A percentile compares a stretch with the other conserved stretches of the same genome.
Evolutionary conservation across 1,139 yeast genomes (phyloP).

Genomic region (Geotrichum candidum): DNA sequence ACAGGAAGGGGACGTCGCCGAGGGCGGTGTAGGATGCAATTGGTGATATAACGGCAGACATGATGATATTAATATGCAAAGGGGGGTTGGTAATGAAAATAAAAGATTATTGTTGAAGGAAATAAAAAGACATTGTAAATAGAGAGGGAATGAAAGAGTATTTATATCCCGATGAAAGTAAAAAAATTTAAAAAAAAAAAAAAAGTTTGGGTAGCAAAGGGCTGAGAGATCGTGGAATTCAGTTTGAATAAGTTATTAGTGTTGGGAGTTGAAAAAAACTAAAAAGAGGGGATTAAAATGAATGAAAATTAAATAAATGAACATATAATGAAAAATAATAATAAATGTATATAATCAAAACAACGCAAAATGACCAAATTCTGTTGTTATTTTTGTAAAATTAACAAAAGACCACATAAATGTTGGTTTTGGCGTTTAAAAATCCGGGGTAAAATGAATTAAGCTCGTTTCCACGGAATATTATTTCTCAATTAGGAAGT

Average conservation of each 20-base stretch:
- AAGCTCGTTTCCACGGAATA: not conserved
- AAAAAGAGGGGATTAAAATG: not conserved
- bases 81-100: not conserved
- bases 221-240: not conserved
- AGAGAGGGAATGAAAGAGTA: not conserved
- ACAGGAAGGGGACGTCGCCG: conserved; percentile 1
- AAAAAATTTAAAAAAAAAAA: not conserved
- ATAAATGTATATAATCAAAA: not conserved
- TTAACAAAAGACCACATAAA: not conserved
- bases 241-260: not conserved
- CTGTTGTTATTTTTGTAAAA: not conserved
- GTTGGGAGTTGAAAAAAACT: not conserved
- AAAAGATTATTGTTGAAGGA: not conserved
- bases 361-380: not conserved
- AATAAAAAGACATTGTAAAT: not conserved
- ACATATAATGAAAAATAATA: not conserved
- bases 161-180: not conserved
- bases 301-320: not conserved
- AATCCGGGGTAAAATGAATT: not conserved
- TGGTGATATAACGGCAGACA: not conserved
- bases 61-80: not conserved
- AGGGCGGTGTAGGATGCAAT: not conserved
- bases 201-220: not conserved
- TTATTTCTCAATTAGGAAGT: conserved; percentile 1
- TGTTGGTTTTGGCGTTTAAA: not conserved